phyloP scores from a whole-genome alignment of 306 rosid genomes.

The Glycine latifolia region DNA sequence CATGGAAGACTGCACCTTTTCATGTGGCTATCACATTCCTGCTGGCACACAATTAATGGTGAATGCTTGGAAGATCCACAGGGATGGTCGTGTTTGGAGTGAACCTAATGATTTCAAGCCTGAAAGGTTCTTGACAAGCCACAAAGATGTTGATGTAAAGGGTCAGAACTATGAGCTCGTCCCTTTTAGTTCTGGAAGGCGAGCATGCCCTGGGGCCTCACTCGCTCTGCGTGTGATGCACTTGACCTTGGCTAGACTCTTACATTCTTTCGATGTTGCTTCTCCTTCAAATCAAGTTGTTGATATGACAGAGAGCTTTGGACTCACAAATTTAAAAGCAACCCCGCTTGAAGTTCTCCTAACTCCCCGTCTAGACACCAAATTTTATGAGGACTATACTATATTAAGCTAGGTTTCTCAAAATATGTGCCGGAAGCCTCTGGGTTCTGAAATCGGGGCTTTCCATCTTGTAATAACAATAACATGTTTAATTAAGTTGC shows the following conservation, averaged over 20 bases:
- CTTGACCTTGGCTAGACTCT: conserved; percentile 47
- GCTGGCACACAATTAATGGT: conserved; percentile 54
- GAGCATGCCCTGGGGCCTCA: conserved; percentile 54
- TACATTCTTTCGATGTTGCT: conserved; percentile 47
- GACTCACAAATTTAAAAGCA: conserved; percentile 54
- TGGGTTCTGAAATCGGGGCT: background rate
- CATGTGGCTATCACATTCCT: conserved; percentile 53
- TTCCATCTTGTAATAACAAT: background rate
- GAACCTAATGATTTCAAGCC: conserved; percentile 53
- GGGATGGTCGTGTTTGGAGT: conserved; percentile 47
- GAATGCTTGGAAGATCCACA: conserved; percentile 56
- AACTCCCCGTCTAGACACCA: conserved; percentile 46
- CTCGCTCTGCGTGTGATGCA: conserved; percentile 50
- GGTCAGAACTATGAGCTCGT: conserved; percentile 50
- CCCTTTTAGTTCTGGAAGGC: conserved; percentile 57
- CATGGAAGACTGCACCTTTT: conserved; percentile 53
- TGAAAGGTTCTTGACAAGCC: conserved; percentile 52
- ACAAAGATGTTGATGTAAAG: conserved; percentile 50
- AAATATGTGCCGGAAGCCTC: conserved; percentile 25
- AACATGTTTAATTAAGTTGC: background rate
- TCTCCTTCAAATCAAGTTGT: conserved; percentile 51
- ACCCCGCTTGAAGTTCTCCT: conserved; percentile 49
- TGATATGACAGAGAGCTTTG: conserved; percentile 60
- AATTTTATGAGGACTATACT: conserved; percentile 36
- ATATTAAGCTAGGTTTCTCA: conserved; percentile 1